phyloP scores from a whole-genome alignment of 1,284 basidiomycete species.

The Melampsora larici-populina region DNA sequence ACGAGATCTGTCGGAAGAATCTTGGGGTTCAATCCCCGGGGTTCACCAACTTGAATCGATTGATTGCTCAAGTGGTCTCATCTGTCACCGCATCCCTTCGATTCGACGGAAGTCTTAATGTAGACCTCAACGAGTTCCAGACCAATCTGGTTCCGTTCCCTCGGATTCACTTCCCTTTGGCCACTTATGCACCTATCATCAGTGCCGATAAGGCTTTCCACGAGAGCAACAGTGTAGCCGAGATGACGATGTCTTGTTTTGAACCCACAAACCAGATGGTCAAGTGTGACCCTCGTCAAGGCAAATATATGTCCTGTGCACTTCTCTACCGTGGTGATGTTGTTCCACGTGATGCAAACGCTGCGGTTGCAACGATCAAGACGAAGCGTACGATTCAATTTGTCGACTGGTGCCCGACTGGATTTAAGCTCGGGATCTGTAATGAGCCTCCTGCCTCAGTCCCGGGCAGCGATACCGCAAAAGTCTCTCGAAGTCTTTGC shows the following conservation, averaged over 20 bases:
- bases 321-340: conserved; percentile 78
- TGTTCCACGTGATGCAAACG: conserved; percentile 67
- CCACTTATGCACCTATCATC: conserved; percentile 90
- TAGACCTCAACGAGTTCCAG: conserved; percentile 98
- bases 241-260: conserved; percentile 99
- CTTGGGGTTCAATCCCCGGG: conserved; percentile 81
- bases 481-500: conserved; percentile 88
- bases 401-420: conserved; percentile 61
- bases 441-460: conserved; percentile 88
- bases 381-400: conserved; percentile 55
- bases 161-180: conserved; percentile 96
- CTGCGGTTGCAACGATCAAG: conserved; percentile 54
- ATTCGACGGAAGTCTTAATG: conserved; percentile 96
- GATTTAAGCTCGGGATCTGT: conserved; percentile 92
- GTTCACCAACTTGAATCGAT: conserved; percentile 90
- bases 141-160: conserved; percentile 81
- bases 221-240: conserved; percentile 94
- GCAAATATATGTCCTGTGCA: conserved; percentile 78
- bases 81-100: conserved; percentile 95
- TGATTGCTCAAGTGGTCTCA: conserved; percentile 92
- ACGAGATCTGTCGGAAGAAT: conserved; percentile 98
- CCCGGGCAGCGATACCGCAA: conserved; percentile 90
- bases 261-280: conserved; percentile 97
- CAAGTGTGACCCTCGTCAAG: conserved; percentile 55
- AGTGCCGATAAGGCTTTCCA: conserved; percentile 76